Base-by-base conservation (phyloP, 2,329 filamentous ascomycete genomes). In the Herpotrichia juniperi region DNA sequence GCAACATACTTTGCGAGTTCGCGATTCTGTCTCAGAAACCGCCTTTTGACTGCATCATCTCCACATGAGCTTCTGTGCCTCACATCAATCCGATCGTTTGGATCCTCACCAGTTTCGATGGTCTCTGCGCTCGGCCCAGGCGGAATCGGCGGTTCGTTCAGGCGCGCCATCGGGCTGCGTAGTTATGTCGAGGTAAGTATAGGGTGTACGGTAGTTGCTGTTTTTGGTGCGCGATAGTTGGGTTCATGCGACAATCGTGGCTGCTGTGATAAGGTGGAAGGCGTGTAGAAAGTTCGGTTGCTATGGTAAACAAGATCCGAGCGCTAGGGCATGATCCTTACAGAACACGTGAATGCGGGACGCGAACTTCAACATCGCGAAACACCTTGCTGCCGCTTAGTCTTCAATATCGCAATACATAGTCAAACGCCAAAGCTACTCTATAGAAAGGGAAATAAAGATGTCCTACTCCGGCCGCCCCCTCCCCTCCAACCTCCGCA, bases 21-120 rank as follows among this genome's bases (percentile, higher is more conserved):
- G 74, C 89, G 84, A 71, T 96, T 96, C 71, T 94, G 91, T 48
- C 90, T 84, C 64, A 93, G 79, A 68, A 93, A 91, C 69, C 88
- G 87, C 66, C 88, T 84, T 71, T 90, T 89, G 53, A 93, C 89
- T 93, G 63, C 22, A 42, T 45, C 11, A 4, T 14, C 24, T 21
- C 22, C 1, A 10, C 22, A 40, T 47, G 19, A 55, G 48, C 30
- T 10, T 30, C n/a, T 16, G 10, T 28, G n/a, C 30, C 25, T 43
- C 25, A 16, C 14, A 39, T 37, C 10, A 56, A 62, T 57, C 62
- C 26, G 39, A 34, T 31, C 34, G 42, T 35, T 24, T 17, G 35
- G 31, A 56, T 42, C n/a, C 14, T 73, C 80, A 91, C 89, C 78
- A 69, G 83, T 86, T 71, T 93, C 89, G 61, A 91, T 75, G 69